Evolutionary conservation across 306 rosid species (phyloP), one percentile per base, ranked within the genome.

Genomic region (Hippophae rhamnoides): DNA sequence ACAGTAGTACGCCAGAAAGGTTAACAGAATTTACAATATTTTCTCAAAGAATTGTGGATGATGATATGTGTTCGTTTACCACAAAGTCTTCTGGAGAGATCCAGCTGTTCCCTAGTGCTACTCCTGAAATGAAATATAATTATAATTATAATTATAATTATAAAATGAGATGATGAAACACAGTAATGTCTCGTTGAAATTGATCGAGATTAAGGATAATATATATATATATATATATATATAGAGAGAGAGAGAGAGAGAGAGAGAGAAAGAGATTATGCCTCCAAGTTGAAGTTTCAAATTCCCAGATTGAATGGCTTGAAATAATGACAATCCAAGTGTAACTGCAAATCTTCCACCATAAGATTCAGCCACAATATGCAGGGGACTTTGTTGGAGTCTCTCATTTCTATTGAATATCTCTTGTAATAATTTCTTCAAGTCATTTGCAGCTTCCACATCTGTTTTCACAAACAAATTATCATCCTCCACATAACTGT

Each of bases 71-170:
- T 18, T 18, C 1, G 23, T 18, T 18, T 56, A 85, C 98, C 71
- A 83, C 94, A 78, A 59, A 92, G 78, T 92, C 98, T 75, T 92
- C 96, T 0, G 98, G 96, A 52, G 98, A 92, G 68, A 92, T 92
- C 98, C 98, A 92, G 65, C 84, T 79, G 57, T 92, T 87, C 70
- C 98, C 98, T 61, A 92, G 70, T 69, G 80, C 93, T 73, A 92
- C 98, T 65, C 98, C 97, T 90, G 23, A 18, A 18, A 18, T 18
- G 23, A 18, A 18, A 18, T 18, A 18, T 18, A 18, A 1, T 18
- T 18, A 18, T 18, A 18, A 18, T 18, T 18, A 18, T n/a, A n/a
- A n/a, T n/a, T n/a, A n/a, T n/a, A n/a, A n/a, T n/a, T n/a, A n/a
- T n/a, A n/a, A n/a, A n/a, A n/a, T 18, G 18, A 18, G 18, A 18